These are phyloP conservation scores for Phytophthora hibernalis DNA, from an alignment of 352 stramenopile species.

Conservation along the genomic window DNA sequence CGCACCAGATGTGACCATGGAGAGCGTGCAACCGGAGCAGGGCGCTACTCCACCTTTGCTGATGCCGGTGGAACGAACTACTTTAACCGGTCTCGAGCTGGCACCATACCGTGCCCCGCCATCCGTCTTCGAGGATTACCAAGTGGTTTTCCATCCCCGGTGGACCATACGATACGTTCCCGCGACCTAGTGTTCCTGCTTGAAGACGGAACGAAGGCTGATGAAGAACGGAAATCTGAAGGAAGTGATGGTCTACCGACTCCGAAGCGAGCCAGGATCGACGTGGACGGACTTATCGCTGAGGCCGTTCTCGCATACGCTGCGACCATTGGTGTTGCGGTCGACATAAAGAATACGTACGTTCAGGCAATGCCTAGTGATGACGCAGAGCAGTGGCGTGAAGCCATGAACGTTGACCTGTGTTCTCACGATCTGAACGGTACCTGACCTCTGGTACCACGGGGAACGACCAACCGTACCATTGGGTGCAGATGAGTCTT, in stretches of 20 bases:
- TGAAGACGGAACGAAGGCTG: not conserved
- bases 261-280: conserved; percentile 18
- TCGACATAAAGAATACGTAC: conserved; percentile 5
- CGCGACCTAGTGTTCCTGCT: not conserved
- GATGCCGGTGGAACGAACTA: not conserved
- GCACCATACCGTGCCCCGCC: not conserved
- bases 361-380: conserved; percentile 10
- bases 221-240: conserved; percentile 1
- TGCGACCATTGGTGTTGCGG: conserved; percentile 4
- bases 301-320: conserved; percentile 11
- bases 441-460: conserved; percentile 8
- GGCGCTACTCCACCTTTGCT: not conserved
- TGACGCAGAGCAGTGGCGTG: not conserved
- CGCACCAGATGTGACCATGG: not conserved
- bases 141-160: not conserved
- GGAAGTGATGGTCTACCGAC: conserved; percentile 13
- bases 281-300: conserved; percentile 21
- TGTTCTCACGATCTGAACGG: not conserved
- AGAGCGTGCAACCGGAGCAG: not conserved
- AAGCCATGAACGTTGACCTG: no score
- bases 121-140: not conserved
- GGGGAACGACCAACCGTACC: conserved; percentile 5
- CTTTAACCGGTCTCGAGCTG: not conserved
- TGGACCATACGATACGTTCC: not conserved
- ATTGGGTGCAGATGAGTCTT: conserved; percentile 50